phyloP scores from a whole-genome alignment of 2,329 filamentous ascomycete genomes.

The Claviceps africana region DNA sequence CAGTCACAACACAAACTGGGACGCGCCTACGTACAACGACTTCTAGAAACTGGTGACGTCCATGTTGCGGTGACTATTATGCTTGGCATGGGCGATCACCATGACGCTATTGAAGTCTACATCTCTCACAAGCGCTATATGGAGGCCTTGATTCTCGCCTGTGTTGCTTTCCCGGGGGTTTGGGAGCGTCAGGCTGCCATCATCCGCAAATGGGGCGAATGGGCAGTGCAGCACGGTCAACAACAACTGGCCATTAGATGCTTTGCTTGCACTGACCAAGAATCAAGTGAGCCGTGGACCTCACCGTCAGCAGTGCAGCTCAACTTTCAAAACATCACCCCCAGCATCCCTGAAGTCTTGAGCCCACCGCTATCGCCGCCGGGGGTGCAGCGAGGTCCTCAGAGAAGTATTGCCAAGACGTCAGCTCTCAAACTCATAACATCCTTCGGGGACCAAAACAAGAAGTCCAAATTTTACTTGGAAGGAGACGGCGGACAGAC shows the following conservation, averaged over 20 bases:
- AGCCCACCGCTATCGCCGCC: slow-evolving; percentile 66
- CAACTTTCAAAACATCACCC: slow-evolving; percentile 37
- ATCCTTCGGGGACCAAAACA: slow-evolving; percentile 54
- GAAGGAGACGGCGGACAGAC: slow-evolving; percentile 47
- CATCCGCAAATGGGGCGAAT: slow-evolving; percentile 88
- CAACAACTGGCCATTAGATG: slow-evolving; percentile 84
- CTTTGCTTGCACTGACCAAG: slow-evolving; percentile 79
- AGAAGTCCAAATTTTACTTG: slow-evolving; percentile 51
- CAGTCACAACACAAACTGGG: slow-evolving; percentile 80
- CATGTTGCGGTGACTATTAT: slow-evolving; percentile 88
- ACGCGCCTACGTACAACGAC: slow-evolving; percentile 75
- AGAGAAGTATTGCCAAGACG: slow-evolving; percentile 58
- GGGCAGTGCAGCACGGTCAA: slow-evolving; percentile 73
- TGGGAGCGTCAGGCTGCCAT: slow-evolving; percentile 86
- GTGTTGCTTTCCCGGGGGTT: slow-evolving; percentile 65
- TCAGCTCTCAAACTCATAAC: slow-evolving; percentile 86
- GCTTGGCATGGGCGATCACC: slow-evolving; percentile 79
- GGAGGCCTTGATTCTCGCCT: slow-evolving; percentile 83
- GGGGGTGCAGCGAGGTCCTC: slow-evolving; percentile 42
- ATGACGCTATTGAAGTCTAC: slow-evolving; percentile 93
- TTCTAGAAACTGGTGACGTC: slow-evolving; percentile 79
- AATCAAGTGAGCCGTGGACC: slow-evolving; percentile 75
- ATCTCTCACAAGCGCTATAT: slow-evolving; percentile 81
- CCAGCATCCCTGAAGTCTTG: slow-evolving; percentile 46
- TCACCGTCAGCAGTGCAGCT: slow-evolving; percentile 62